phyloP scores from a whole-genome alignment of 2,329 filamentous ascomycete genomes.

The Macrophomina tecta region DNA sequence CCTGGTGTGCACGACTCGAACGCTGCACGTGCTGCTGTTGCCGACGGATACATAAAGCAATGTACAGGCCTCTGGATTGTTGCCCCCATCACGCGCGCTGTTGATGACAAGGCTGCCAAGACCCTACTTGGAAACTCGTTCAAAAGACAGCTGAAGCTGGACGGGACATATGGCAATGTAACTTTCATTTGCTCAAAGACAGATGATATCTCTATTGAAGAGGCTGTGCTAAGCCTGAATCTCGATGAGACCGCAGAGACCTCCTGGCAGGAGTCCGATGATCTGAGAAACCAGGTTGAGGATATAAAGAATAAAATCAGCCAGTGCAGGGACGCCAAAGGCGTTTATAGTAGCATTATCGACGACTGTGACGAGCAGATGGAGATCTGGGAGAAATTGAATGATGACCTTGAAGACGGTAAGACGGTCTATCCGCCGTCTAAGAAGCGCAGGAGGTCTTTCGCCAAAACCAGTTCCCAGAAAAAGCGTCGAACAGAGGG shows the following conservation, averaged over 20 bases:
- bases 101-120: conserved; percentile 66
- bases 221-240: conserved; percentile 49
- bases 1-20: conserved; percentile 67
- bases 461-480: conserved; percentile 11
- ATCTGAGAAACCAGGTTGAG: conserved; percentile 35
- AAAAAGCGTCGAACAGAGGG: conserved; percentile 33
- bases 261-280: conserved; percentile 36
- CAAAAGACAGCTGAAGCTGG: conserved; percentile 65
- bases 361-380: conserved; percentile 50
- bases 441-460: conserved; percentile 46
- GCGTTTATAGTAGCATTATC: conserved; percentile 41
- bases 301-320: conserved; percentile 33
- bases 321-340: conserved; percentile 43
- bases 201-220: conserved; percentile 62
- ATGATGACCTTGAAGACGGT: conserved; percentile 48
- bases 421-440: conserved; percentile 50
- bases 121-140: conserved; percentile 63
- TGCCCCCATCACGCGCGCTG: conserved; percentile 65
- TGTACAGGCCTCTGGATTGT: conserved; percentile 67
- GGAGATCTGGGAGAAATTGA: conserved; percentile 53
- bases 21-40: conserved; percentile 63
- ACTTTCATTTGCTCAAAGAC: conserved; percentile 70
- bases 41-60: conserved; percentile 64
- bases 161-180: conserved; percentile 59
- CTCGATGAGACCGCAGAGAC: conserved; percentile 42